Base-by-base conservation (phyloP, 352 stramenopile genomes). In the Pythium dissotocum region DNA sequence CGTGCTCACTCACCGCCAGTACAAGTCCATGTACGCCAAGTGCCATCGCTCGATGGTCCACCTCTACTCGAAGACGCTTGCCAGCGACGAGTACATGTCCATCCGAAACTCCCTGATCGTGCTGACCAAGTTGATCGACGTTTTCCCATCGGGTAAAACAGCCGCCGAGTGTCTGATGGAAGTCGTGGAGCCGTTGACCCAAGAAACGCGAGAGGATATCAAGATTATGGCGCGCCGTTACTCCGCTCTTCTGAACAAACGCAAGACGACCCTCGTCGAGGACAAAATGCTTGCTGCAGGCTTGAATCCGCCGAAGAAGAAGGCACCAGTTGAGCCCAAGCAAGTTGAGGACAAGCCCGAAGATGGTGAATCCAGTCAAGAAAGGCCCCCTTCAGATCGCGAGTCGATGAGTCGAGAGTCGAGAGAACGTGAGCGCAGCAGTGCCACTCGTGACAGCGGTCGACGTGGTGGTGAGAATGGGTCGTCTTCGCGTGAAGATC, bases 191-290 rank as follows among this genome's bases (percentile, higher is more conserved):
- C 71, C 58, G 16, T 70, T 96, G 2, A 94, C 79, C 26, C 75
- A 87, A n/a, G 87, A 97, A 65, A 83, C 94, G 7, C 82, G 84
- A 10, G 87, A 95, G 67, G 89, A 97, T 64, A 87, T 97, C 44
- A 95, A 97, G 77, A 93, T 95, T 53, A 97, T 97, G 89, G 87
- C 89, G 16, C 90, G 89, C 59, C 83, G 89, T 7, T 97, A 97
- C 71, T 91, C 81, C 61, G 85, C 86, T 36, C 65, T 97, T 21
- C 67, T 97, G 21, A 92, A 84, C 24, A 93, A 94, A 68, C 77
- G 85, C 38, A 91, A 92, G 61, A 51, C 64, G 2, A 80, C 86
- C 2, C 78, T 95, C 1, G 71, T 84, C 0, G 87, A 94, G 14
- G 84, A 93, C 38, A 87, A 81, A 55, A 63, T 85, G 26, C 61